Evolutionary conservation across 768 basidiomycete genomes (phyloP).

Genomic region (Agaricus sinodeliciosus): DNA sequence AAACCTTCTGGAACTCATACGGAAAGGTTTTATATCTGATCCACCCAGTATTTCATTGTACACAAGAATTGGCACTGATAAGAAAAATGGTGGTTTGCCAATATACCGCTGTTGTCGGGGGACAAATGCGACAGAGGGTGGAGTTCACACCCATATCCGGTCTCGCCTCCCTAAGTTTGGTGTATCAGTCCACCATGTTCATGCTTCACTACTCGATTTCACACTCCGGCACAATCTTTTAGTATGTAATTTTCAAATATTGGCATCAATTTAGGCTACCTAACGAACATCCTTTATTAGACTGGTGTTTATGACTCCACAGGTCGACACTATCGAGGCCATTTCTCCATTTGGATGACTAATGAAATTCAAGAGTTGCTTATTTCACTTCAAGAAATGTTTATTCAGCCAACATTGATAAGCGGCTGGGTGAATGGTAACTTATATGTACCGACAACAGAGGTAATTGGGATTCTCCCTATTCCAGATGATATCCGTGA

Average conservation of each 20-base stretch:
- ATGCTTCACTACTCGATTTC: background rate
- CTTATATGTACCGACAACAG: background rate
- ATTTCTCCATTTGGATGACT: background rate
- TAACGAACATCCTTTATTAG: background rate
- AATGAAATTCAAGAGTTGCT: background rate
- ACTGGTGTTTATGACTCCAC: conserved; percentile 1
- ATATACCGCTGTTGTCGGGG: background rate
- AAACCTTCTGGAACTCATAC: background rate
- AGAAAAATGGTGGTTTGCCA: background rate
- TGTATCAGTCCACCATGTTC: background rate
- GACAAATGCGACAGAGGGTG: background rate
- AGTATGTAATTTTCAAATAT: too few species aligned
- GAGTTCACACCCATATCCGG: background rate
- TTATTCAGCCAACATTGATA: background rate
- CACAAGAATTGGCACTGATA: background rate
- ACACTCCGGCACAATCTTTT: background rate
- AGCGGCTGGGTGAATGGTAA: background rate
- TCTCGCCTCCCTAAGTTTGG: background rate
- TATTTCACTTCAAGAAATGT: background rate
- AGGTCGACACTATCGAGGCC: conserved; percentile 1
- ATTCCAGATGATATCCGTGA: background rate
- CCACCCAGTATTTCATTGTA: background rate
- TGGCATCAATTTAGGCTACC: too few species aligned
- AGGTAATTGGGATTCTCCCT: background rate
- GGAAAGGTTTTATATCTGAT: background rate